A percentile compares a stretch with the other conserved stretches of the same genome.
Conservation (phyloP, 148 eudicot species). For the Rhododendron vialii region DNA sequence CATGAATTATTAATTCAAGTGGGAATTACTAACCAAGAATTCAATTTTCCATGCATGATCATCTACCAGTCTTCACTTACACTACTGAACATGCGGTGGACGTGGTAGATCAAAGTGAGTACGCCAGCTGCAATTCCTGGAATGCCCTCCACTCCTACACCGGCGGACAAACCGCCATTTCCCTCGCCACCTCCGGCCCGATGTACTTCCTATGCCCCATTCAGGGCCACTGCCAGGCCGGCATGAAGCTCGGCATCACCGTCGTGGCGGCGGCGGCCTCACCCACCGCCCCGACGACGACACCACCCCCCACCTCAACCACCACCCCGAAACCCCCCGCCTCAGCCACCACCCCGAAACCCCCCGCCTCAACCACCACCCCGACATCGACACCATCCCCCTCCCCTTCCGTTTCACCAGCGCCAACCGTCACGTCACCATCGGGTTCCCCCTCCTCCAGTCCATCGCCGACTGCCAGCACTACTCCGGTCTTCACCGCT, state of each 20-base stretch:
- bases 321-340: no score
- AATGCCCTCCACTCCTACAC: slow-evolving; percentile 15
- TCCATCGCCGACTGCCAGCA: neutral
- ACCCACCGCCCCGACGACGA: slow-evolving; percentile 5
- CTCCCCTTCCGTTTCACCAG: neutral
- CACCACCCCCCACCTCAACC: neutral
- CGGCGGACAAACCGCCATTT: slow-evolving; percentile 22
- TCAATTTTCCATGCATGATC: neutral
- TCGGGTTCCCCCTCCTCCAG: neutral
- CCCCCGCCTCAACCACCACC: neutral
- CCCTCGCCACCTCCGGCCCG: slow-evolving; percentile 22
- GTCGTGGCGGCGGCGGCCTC: slow-evolving; percentile 13
- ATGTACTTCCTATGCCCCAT: slow-evolving; percentile 41
- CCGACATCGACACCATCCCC: neutral
- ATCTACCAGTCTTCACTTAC: slow-evolving; percentile 25
- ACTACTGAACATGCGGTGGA: slow-evolving; percentile 19
- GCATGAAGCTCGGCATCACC: slow-evolving; percentile 37
- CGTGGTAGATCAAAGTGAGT: slow-evolving; percentile 22
- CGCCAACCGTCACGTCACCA: neutral
- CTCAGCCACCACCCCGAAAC: neutral
- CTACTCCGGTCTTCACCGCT: neutral
- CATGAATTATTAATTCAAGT: neutral
- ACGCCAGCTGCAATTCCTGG: slow-evolving; percentile 23
- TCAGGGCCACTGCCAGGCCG: slow-evolving; percentile 28
- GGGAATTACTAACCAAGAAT: neutral